These are phyloP conservation scores for Diplocarpon rosae DNA, from an alignment of 2,329 filamentous ascomycete genomes.

Conservation along the genomic window DNA sequence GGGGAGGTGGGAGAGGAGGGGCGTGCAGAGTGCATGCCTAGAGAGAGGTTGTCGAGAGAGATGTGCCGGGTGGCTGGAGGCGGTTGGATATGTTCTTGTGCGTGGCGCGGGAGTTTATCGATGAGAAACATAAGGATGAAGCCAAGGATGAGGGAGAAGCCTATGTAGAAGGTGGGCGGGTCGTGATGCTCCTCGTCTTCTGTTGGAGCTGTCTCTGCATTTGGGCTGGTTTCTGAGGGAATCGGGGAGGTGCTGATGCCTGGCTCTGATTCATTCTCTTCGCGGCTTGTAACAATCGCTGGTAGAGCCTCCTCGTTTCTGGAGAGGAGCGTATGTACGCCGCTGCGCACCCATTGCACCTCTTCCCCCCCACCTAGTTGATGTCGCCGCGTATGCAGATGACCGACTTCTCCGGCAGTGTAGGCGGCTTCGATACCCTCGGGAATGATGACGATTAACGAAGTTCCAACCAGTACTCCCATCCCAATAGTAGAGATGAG, in stretches of 20 bases:
- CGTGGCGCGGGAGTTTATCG: constrained; percentile 70
- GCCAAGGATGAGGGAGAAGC: constrained; percentile 73
- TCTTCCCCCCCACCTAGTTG: constrained; percentile 7
- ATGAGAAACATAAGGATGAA: constrained; percentile 97
- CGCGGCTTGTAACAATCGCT: background rate
- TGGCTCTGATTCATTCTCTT: too few relatives aligned
- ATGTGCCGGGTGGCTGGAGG: constrained; percentile 70
- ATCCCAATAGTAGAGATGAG: constrained; percentile 87
- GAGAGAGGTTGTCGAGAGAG: constrained; percentile 70
- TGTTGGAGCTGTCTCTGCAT: background rate
- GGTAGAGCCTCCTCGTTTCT: constrained; percentile 1
- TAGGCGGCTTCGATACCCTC: constrained; percentile 91
- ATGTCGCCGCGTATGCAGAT: constrained; percentile 17
- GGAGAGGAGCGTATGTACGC: constrained; percentile 13
- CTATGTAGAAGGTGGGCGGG: constrained; percentile 66
- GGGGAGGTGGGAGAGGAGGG: constrained; percentile 38
- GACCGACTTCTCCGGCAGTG: constrained; percentile 34
- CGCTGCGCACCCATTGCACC: constrained; percentile 16
- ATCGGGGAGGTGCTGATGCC: background rate
- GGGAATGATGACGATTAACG: constrained; percentile 92
- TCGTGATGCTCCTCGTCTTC: constrained; percentile 32
- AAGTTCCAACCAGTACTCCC: constrained; percentile 88
- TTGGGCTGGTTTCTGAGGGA: background rate
- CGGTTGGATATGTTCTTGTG: constrained; percentile 51
- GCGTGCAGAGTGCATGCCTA: constrained; percentile 30